Percentiles rank a stretch among this genome's conserved stretches.
Evolutionary conservation across 208 protist species (phyloP).

Genomic region (Leishmania arabica): DNA sequence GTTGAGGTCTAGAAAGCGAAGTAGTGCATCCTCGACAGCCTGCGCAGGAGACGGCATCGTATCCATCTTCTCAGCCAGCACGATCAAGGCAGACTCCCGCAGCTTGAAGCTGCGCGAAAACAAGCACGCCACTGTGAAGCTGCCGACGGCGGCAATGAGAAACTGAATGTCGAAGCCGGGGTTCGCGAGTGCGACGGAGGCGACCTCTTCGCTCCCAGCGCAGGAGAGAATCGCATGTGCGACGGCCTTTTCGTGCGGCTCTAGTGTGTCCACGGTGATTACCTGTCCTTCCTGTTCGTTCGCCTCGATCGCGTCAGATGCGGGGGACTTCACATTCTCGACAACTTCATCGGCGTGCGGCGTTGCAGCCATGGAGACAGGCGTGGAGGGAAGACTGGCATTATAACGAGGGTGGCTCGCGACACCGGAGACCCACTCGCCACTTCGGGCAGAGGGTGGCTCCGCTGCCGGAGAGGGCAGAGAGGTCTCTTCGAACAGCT

Average conservation of each 20-base stretch:
- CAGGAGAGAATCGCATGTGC: constrained; percentile 33
- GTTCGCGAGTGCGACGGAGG: constrained; percentile 16
- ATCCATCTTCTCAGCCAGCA: constrained; percentile 44
- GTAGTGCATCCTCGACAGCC: constrained; percentile 58
- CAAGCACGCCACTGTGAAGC: constrained; percentile 73
- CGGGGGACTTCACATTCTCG: background rate
- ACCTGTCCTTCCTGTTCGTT: constrained; percentile 13
- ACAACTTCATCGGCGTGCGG: background rate
- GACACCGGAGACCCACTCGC: background rate
- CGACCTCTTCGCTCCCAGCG: constrained; percentile 23
- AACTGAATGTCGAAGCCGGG: constrained; percentile 34
- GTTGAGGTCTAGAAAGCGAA: constrained; percentile 80
- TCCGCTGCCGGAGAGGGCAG: constrained; percentile 33
- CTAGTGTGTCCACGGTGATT: constrained; percentile 9
- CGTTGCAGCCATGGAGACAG: background rate
- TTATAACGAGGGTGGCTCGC: background rate
- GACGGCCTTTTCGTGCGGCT: constrained; percentile 30
- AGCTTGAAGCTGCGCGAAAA: constrained; percentile 73
- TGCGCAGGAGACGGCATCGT: constrained; percentile 17
- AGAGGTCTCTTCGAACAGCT: constrained; percentile 47
- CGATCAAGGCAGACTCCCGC: constrained; percentile 71
- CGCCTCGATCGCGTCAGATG: constrained; percentile 15
- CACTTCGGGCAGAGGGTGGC: background rate
- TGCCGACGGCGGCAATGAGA: constrained; percentile 45
- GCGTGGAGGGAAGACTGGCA: background rate